Evolutionary conservation across 106 monocot genomes (phyloP).

Genomic region (Allium sativum): DNA sequence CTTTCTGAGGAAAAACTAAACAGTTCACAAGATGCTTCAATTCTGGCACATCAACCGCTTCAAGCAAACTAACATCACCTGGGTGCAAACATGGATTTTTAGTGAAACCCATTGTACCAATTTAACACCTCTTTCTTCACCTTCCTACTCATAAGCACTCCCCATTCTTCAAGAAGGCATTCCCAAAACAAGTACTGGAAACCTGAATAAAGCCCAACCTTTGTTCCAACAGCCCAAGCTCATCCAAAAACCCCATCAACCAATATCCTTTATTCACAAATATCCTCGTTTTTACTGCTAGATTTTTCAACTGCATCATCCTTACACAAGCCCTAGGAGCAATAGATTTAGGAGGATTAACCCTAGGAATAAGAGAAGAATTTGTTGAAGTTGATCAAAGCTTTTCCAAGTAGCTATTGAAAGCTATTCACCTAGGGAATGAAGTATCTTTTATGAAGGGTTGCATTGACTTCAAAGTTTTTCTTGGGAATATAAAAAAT

Average conservation of each 20-base stretch:
- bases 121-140: conserved; percentile 36
- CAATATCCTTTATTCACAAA: conserved; percentile 83
- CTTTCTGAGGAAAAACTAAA: conserved; percentile 85
- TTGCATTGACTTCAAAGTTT: too few relatives aligned
- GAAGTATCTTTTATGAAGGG: too few relatives aligned
- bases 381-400: too few relatives aligned
- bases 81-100: conserved; percentile 98
- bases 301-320: conserved; percentile 61
- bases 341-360: too few relatives aligned
- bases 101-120: conserved; percentile 68
- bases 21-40: conserved; percentile 88
- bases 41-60: conserved; percentile 75
- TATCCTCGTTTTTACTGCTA: conserved; percentile 65
- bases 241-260: conserved; percentile 95
- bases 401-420: too few relatives aligned
- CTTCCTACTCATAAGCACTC: conserved; percentile 32
- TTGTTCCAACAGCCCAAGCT: conserved; percentile 65
- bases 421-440: too few relatives aligned
- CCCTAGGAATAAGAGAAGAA: too few relatives aligned
- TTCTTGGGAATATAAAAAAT: too few relatives aligned
- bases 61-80: conserved; percentile 78
- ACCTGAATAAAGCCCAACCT: conserved; percentile 86
- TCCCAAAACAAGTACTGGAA: conserved; percentile 51
- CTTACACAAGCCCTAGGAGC: conserved; percentile 56
- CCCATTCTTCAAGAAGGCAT: conserved; percentile 60